Percentiles rank a stretch among this genome's conserved stretches.
phyloP scores from a whole-genome alignment of 1,139 yeast genomes.

The Hemisphaericaspora xylofermentans region DNA sequence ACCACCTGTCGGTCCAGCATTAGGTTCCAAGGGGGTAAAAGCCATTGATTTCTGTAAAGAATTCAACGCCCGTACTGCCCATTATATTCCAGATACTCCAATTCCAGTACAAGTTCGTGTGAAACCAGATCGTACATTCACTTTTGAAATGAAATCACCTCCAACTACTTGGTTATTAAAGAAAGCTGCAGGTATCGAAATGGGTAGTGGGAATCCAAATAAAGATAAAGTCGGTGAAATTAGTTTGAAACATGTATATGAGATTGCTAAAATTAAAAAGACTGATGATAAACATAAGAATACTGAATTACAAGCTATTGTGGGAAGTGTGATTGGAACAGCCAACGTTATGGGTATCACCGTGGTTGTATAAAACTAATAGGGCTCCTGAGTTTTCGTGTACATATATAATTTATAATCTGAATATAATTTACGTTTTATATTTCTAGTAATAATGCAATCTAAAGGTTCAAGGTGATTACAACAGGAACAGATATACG shows the following conservation, averaged over 20 bases:
- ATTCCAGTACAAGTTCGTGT: conserved; percentile 83
- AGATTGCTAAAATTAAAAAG: conserved; percentile 90
- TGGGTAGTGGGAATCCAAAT: conserved; percentile 68
- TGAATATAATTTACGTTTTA: not conserved
- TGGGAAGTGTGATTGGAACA: conserved; percentile 80
- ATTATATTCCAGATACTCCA: conserved; percentile 81
- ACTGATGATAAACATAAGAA: conserved; percentile 78
- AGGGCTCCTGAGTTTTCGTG: conserved; percentile 6
- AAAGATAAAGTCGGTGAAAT: conserved; percentile 62
- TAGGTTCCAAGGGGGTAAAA: conserved; percentile 97
- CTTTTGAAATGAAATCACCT: conserved; percentile 87
- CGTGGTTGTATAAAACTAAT: conserved; percentile 56
- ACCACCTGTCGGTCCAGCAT: conserved; percentile 99
- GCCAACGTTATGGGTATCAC: conserved; percentile 86
- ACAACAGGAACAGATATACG: no score
- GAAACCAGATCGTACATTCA: conserved; percentile 87
- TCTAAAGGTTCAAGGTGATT: no score
- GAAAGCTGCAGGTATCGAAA: conserved; percentile 79
- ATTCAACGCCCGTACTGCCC: conserved; percentile 95
- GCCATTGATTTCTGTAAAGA: conserved; percentile 98
- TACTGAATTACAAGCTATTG: conserved; percentile 70
- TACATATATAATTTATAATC: conserved; percentile 10
- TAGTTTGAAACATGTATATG: conserved; percentile 86
- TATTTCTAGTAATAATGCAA: no score
- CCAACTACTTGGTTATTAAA: conserved; percentile 85